Conservation (phyloP, 1,284 basidiomycete genomes). For the Leucoagaricus sp. region DNA sequence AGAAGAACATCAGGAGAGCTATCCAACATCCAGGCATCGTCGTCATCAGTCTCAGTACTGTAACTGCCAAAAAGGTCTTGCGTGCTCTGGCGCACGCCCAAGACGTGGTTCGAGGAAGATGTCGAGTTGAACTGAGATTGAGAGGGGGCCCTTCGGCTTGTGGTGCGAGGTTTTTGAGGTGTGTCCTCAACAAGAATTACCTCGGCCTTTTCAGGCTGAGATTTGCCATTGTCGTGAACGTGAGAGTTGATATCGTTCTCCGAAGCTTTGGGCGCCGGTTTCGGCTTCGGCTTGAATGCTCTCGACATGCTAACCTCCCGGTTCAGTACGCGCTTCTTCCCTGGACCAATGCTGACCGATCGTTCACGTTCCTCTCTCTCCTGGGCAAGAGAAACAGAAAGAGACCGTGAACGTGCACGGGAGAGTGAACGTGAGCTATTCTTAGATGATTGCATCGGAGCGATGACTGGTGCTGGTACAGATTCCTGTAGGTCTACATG, state of each 20-base stretch:
- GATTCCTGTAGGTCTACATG: constrained; percentile 8
- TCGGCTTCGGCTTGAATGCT: constrained; percentile 52
- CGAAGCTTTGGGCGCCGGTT: constrained; percentile 15
- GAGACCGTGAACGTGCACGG: constrained; percentile 48
- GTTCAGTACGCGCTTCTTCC: constrained; percentile 50
- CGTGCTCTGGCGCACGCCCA: constrained; percentile 1
- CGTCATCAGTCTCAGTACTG: constrained; percentile 18
- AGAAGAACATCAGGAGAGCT: constrained; percentile 41
- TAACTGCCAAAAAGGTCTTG: constrained; percentile 12
- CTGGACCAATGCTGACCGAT: constrained; percentile 38
- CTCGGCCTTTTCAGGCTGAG: constrained; percentile 32
- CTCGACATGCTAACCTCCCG: constrained; percentile 76
- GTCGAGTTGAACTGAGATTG: constrained; percentile 15
- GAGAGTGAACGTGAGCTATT: constrained; percentile 17
- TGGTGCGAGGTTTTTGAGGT: constrained; percentile 44
- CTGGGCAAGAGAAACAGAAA: constrained; percentile 61
- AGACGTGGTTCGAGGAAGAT: constrained; percentile 5
- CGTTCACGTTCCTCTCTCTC: constrained; percentile 49
- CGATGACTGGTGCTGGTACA: constrained; percentile 27
- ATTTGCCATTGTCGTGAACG: constrained; percentile 24
- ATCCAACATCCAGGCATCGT: constrained; percentile 35
- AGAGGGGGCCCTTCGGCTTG: neutral
- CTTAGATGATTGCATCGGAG: constrained; percentile 16
- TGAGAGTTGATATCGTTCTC: constrained; percentile 12
- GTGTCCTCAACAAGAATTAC: constrained; percentile 61